Evolutionary conservation across 805 yeast species (phyloP), one percentile per base, ranked within the genome.

Genomic region (Hanseniaspora valbyensis): DNA sequence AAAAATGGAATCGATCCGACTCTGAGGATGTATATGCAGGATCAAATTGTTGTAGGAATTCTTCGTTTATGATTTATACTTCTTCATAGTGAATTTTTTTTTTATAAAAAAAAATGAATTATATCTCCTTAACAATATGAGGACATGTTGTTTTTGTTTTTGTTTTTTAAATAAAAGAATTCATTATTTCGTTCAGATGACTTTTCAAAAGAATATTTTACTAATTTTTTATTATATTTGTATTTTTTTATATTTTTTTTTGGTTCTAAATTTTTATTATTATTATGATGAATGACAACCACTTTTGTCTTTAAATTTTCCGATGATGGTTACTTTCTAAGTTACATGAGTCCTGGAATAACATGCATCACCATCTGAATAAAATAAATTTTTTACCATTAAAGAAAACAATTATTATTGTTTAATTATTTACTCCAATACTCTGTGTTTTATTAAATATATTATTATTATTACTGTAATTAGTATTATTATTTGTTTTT

Each of bases 291-390:
- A 65, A 63, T 58, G 65, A 59, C 62, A 54, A 54, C 66, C 67
- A 62, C 67, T 59, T 55, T 58, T 56, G 62, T 60, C 62, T 61
- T 61, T 57, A 54, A 52, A 48, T 40, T 54, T 62, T 64, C 69
- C 67, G 66, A 67, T 66, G 69, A 65, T 65, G 69, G 64, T 65
- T 63, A 63, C 53, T 52, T 34, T 36, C 42, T 39, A 62, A 67
- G 51, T 40, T 48, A 65, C 72, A 74, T 84, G 92, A 80, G 81
- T 92, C 83, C 12, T 69, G 69, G 83, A 84, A 80, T 76, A 70
- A 78, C 95, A 86, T 86, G 95, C 95, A 86, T 86, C 95, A 86
- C 95, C 95, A 86, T 83, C 95, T 86, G 95, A 85, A 62, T 46
- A 50, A 30, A 12, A 28, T 43, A 49, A 39, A 49, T 41, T 21